phyloP scores from a whole-genome alignment of 1,284 basidiomycete species.

The Moesziomyces sp. region DNA sequence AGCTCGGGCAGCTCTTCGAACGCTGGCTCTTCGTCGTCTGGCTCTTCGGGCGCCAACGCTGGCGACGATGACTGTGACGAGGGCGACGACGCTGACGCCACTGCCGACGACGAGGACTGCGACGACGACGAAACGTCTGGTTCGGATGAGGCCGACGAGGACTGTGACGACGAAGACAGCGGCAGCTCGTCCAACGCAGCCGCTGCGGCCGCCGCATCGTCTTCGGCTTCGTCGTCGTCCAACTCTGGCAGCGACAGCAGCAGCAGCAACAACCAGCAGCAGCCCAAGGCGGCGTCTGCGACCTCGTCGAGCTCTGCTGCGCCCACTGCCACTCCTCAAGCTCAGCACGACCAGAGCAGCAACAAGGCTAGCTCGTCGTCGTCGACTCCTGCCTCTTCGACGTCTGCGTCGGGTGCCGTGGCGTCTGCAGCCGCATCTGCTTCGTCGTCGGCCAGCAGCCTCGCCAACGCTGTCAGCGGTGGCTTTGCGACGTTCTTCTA shows the following conservation, averaged over 20 bases:
- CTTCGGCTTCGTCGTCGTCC: conserved; percentile 5
- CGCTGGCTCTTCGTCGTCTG: conserved; percentile 20
- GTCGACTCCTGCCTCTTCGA: conserved; percentile 7
- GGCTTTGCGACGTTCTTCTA: conserved; percentile 60
- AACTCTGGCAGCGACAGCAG: background rate
- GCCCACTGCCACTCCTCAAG: conserved; percentile 15
- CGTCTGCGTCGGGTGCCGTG: conserved; percentile 2
- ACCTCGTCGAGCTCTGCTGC: conserved; percentile 19
- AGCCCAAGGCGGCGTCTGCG: conserved; percentile 6
- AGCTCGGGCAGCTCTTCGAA: conserved; percentile 5
- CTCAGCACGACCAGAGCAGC: conserved; percentile 1
- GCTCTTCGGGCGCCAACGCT: conserved; percentile 16
- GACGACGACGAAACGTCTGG: conserved; percentile 11
- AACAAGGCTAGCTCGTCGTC: conserved; percentile 8
- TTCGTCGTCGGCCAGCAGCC: conserved; percentile 16
- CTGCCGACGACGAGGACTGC: conserved; percentile 23
- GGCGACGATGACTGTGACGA: conserved; percentile 28
- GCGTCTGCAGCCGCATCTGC: conserved; percentile 11
- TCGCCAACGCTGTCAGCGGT: conserved; percentile 28
- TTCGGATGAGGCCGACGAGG: conserved; percentile 9
- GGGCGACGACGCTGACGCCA: conserved; percentile 4
- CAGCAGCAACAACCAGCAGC: conserved; percentile 2
- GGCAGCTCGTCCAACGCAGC: conserved; percentile 15
- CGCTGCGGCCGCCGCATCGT: conserved; percentile 1
- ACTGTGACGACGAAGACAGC: conserved; percentile 32